These are phyloP conservation scores for Aspergillus candidus DNA, from an alignment of 2,329 filamentous ascomycete genomes.

Conservation along the genomic window DNA sequence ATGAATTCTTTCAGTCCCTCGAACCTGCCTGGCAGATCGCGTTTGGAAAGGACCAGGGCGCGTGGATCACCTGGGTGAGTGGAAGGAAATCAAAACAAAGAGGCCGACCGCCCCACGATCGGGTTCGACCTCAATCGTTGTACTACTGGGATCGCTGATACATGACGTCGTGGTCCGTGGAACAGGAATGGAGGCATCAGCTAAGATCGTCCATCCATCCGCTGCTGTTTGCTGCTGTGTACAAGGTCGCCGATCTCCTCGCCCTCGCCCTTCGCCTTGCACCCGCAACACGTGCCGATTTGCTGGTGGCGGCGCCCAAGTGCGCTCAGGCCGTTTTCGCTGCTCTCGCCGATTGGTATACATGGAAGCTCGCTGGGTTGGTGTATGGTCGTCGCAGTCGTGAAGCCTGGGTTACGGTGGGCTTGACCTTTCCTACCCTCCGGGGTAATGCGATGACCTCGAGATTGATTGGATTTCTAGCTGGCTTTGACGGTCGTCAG, in stretches of 20 bases:
- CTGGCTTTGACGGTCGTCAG: constrained; percentile 65
- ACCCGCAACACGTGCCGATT: constrained; percentile 53
- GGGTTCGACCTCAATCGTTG: background rate
- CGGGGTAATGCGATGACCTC: background rate
- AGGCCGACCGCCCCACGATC: too few relatives aligned
- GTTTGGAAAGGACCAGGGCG: constrained; percentile 69
- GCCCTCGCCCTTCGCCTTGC: constrained; percentile 51
- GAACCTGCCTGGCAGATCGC: constrained; percentile 90
- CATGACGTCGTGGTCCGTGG: constrained; percentile 1
- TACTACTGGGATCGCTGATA: background rate
- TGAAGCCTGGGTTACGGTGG: constrained; percentile 64
- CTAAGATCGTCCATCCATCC: constrained; percentile 89
- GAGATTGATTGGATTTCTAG: constrained; percentile 39
- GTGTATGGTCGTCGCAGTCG: constrained; percentile 62
- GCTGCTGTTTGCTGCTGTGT: constrained; percentile 72
- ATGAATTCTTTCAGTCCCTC: constrained; percentile 93
- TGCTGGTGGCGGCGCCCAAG: constrained; percentile 68
- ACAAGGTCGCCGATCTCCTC: constrained; percentile 55
- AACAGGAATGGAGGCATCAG: constrained; percentile 83
- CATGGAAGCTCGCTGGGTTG: constrained; percentile 71
- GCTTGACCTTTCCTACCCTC: constrained; percentile 2
- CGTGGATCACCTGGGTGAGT: constrained; percentile 93
- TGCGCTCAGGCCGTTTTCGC: constrained; percentile 71
- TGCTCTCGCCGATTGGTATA: constrained; percentile 75
- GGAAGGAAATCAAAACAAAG: background rate